Base-by-base conservation (phyloP, 2,329 filamentous ascomycete genomes). In the Apiospora arundinis region DNA sequence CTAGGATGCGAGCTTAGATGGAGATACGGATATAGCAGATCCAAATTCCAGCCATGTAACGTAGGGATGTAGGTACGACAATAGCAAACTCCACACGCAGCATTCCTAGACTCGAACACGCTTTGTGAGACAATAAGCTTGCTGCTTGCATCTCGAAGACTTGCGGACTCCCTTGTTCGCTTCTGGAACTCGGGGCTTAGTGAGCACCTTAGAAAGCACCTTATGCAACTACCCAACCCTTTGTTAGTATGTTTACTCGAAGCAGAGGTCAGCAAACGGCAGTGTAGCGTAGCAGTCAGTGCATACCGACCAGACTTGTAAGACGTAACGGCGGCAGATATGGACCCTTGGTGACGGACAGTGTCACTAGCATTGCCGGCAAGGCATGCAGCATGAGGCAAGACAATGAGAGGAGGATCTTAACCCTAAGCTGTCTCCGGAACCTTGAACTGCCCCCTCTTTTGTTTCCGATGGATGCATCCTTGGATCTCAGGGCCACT, bases 401-500 rank as follows among this genome's bases (percentile, higher is more conserved):
- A 28, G n/a, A n/a, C n/a, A n/a, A n/a, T n/a, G n/a, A n/a, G 23
- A 18, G 14, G 23, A 28, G 14, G 14, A 7, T 18, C 25, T 6
- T 28, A 56, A 18, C 46, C 46, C 16, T 32, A 56, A 37, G 28
- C 52, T 21, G 32, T 18, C 28, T 6, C 11, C n/a, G 52, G n/a
- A 60, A 60, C 52, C 56, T 63, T 40, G 56, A n/a, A n/a, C 8
- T 8, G 21, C 32, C 56, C 52, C 56, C 56, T 63, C 56, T 63
- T 63, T 63, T 23, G 56, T 40, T 63, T 40, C 56, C 56, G 56
- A 63, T 63, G 56, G 9, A 63, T 63, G 56, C 18, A 72, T 70
- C 45, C 68, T 68, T 46, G 25, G 28, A 48, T 32, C 40, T 67
- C 25, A n/a, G n/a, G 9, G 40, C 2, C 9, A 9, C 4, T 8